Percentiles rank a stretch among this genome's conserved stretches.
Evolutionary conservation across 768 basidiomycete species (phyloP).

Genomic region (Pleurotus djamor): DNA sequence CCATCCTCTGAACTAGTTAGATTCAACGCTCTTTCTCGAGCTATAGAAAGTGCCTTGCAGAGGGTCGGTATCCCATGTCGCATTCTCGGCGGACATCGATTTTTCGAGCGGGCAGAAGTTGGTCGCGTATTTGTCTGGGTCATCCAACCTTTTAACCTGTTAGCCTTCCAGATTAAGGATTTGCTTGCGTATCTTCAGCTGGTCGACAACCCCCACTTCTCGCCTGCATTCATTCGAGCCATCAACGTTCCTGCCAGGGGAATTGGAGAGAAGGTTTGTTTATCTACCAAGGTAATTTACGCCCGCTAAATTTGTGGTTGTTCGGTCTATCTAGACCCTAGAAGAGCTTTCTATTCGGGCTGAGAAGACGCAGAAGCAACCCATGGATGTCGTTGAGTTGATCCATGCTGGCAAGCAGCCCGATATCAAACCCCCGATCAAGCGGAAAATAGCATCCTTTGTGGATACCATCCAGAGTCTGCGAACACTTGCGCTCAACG

Average conservation of each 20-base stretch:
- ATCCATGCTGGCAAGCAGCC: conserved; percentile 60
- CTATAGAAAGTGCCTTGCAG: conserved; percentile 74
- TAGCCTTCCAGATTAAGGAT: conserved; percentile 63
- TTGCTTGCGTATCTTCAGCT: conserved; percentile 81
- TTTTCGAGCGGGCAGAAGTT: conserved; percentile 84
- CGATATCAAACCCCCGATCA: conserved; percentile 66
- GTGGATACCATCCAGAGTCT: conserved; percentile 53
- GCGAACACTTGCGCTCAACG: conserved; percentile 52
- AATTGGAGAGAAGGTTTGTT: conserved; percentile 73
- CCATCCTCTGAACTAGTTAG: conserved; percentile 51
- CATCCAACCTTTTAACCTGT: not conserved
- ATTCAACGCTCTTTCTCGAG: conserved; percentile 76
- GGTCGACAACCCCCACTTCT: conserved; percentile 66
- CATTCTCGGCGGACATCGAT: conserved; percentile 79
- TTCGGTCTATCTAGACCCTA: conserved; percentile 46
- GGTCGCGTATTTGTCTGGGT: conserved; percentile 10
- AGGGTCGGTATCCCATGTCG: conserved; percentile 75
- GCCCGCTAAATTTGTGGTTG: not conserved
- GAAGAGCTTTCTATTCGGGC: conserved; percentile 55
- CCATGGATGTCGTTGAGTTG: conserved; percentile 57
- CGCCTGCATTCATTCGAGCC: conserved; percentile 69
- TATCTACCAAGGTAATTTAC: not conserved
- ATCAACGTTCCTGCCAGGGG: conserved; percentile 71
- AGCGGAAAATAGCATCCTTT: conserved; percentile 60
- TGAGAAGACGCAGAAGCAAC: conserved; percentile 45